Conservation (phyloP, 1,139 yeast genomes). For the Taphrina wiesneri region DNA sequence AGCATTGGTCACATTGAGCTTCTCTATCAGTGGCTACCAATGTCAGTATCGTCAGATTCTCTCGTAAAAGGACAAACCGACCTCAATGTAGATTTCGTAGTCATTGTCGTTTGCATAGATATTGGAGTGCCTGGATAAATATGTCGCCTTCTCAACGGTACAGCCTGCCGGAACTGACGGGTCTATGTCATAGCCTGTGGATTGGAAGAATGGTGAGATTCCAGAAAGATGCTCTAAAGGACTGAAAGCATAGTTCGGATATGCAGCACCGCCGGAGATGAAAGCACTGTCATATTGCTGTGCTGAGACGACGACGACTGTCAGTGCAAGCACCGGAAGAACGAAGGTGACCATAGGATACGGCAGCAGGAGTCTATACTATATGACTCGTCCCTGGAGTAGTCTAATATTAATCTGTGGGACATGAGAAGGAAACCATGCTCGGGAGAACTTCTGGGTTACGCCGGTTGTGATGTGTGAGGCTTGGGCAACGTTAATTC, state of each 20-base stretch:
- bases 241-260: neutral
- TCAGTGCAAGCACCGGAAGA: neutral
- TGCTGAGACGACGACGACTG: neutral
- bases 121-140: slow-evolving; percentile 10
- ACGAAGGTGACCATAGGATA: neutral
- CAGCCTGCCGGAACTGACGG: neutral
- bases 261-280: slow-evolving; percentile 1
- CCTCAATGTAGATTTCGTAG: slow-evolving; percentile 17
- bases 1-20: slow-evolving; percentile 10
- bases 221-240: slow-evolving; percentile 11
- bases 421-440: neutral
- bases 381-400: too few relatives aligned
- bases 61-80: neutral
- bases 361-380: too few relatives aligned
- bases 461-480: neutral
- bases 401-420: neutral
- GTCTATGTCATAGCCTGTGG: neutral
- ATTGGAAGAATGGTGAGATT: slow-evolving; percentile 13
- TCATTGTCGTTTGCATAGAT: slow-evolving; percentile 21
- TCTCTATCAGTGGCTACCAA: slow-evolving; percentile 1
- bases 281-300: neutral
- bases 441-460: neutral
- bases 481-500: slow-evolving; percentile 2
- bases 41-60: neutral
- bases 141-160: slow-evolving; percentile 14